phyloP scores from a whole-genome alignment of 208 protist genomes.

The Crithidia bombi region DNA sequence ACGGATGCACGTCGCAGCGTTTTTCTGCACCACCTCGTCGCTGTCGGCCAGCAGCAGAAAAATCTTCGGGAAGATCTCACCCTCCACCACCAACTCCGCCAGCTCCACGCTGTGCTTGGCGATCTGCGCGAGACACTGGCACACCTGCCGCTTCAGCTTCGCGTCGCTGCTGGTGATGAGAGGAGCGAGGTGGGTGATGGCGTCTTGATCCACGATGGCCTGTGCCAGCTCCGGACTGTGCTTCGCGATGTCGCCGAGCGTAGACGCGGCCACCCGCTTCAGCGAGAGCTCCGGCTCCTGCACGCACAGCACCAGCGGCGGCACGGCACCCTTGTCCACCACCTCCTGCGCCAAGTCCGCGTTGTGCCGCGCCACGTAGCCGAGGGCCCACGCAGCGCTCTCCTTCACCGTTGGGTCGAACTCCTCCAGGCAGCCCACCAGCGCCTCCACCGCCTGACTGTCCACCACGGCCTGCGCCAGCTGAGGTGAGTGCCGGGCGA shows the following conservation, averaged over 20 bases:
- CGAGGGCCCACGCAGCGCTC: slow-evolving; percentile 97
- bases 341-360: slow-evolving; percentile 94
- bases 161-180: slow-evolving; percentile 94
- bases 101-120: slow-evolving; percentile 98
- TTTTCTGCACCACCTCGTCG: slow-evolving; percentile 96
- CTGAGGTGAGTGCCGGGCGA: slow-evolving; percentile 96
- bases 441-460: slow-evolving; percentile 95
- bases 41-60: slow-evolving; percentile 96
- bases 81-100: slow-evolving; percentile 98
- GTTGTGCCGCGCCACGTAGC: slow-evolving; percentile 98
- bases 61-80: slow-evolving; percentile 98
- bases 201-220: slow-evolving; percentile 95
- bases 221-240: slow-evolving; percentile 96
- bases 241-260: slow-evolving; percentile 96
- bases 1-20: slow-evolving; percentile 96
- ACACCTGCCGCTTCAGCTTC: slow-evolving; percentile 97
- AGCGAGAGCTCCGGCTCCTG: slow-evolving; percentile 98
- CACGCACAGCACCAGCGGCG: slow-evolving; percentile 96
- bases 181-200: slow-evolving; percentile 97
- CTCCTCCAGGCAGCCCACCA: slow-evolving; percentile 97
- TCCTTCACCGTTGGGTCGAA: slow-evolving; percentile 98
- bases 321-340: slow-evolving; percentile 96
- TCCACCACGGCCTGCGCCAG: slow-evolving; percentile 98
- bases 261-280: slow-evolving; percentile 96
- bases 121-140: slow-evolving; percentile 96